Evolutionary conservation across 108 stramenopile genomes (phyloP).

Genomic region (Mayamaea pseudoterrestris): DNA sequence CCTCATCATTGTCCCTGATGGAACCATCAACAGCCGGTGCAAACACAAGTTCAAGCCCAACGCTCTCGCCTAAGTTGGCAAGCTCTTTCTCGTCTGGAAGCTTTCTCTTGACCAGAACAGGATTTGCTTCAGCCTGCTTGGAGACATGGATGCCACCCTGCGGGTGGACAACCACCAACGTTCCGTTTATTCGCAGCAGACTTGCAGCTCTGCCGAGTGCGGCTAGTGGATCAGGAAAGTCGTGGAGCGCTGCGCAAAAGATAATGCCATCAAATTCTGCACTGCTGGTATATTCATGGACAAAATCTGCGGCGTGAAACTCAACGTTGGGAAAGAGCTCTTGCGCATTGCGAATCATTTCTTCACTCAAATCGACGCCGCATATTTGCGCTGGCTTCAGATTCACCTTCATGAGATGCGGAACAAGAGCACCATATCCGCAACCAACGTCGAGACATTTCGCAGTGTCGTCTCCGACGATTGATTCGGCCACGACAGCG

Average conservation of each 20-base stretch:
- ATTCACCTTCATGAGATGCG: constrained; percentile 32
- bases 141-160: constrained; percentile 58
- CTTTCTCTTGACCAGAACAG: constrained; percentile 49
- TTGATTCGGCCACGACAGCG: constrained; percentile 27
- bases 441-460: constrained; percentile 62
- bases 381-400: constrained; percentile 28
- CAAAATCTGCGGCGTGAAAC: constrained; percentile 32
- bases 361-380: constrained; percentile 54
- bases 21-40: no score
- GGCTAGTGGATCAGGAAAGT: constrained; percentile 39
- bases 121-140: constrained; percentile 41
- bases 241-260: constrained; percentile 62
- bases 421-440: constrained; percentile 53
- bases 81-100: constrained; percentile 47
- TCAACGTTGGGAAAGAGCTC: constrained; percentile 22
- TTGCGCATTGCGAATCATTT: constrained; percentile 63
- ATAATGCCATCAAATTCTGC: constrained; percentile 48
- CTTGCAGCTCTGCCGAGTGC: constrained; percentile 34
- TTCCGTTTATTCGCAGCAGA: constrained; percentile 28
- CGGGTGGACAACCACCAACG: constrained; percentile 45
- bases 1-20: no score
- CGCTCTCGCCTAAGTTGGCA: no score
- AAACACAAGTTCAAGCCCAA: no score
- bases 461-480: no score
- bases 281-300: constrained; percentile 4